Evolutionary conservation across 169 alveolate species (phyloP).

Genomic region (Cryptosporidium tyzzeri): DNA sequence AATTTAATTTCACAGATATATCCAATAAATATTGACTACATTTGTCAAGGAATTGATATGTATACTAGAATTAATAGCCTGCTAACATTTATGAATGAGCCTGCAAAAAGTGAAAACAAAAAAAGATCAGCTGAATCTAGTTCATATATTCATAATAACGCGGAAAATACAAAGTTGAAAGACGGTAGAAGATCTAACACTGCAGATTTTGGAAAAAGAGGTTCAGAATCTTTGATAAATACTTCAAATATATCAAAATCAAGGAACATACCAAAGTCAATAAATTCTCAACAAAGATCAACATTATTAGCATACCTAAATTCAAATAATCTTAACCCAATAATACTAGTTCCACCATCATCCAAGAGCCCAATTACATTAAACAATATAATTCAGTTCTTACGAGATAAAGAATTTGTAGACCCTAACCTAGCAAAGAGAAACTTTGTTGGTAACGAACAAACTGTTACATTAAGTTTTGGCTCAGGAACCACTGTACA

Average conservation of each 20-base stretch:
- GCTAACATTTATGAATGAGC: conserved; percentile 64
- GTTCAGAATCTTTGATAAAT: neutral
- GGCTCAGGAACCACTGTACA: conserved; percentile 68
- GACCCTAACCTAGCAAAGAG: conserved; percentile 39
- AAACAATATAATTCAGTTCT: conserved; percentile 41
- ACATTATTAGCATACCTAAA: conserved; percentile 56
- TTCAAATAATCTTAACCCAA: conserved; percentile 63
- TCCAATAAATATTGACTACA: conserved; percentile 56
- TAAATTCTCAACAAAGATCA: conserved; percentile 26
- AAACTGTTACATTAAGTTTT: conserved; percentile 47
- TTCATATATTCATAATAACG: neutral
- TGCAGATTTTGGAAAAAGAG: neutral
- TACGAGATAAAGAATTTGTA: conserved; percentile 50
- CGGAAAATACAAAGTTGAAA: neutral
- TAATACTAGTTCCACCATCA: conserved; percentile 64
- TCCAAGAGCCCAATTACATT: conserved; percentile 71
- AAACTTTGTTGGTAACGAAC: conserved; percentile 17
- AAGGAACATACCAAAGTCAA: conserved; percentile 12
- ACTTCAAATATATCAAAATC: neutral
- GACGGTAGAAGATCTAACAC: neutral
- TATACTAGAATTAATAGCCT: conserved; percentile 33
- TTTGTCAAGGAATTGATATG: conserved; percentile 73
- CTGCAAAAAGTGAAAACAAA: conserved; percentile 30
- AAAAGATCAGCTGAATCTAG: neutral
- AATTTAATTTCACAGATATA: conserved; percentile 62